A percentile compares a stretch with the other conserved stretches of the same genome.
These are phyloP conservation scores for Xylaria intraflava DNA, from an alignment of 495 filamentous ascomycete species.

Conservation along the genomic window DNA sequence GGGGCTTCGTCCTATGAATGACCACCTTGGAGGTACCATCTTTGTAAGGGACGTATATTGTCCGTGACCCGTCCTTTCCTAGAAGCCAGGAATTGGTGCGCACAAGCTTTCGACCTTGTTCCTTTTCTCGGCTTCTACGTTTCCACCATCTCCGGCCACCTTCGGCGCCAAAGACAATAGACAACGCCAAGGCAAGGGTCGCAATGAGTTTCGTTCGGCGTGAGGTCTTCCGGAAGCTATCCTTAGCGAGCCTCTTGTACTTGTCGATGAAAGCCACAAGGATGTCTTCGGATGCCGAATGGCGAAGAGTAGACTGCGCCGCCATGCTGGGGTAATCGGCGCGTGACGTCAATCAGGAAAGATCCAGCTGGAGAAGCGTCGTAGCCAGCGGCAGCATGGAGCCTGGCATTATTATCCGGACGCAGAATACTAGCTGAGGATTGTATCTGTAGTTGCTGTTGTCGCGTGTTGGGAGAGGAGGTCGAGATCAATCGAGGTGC, in stretches of 20 bases:
- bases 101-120: constrained; percentile 68
- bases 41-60: constrained; percentile 90
- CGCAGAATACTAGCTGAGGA: neutral
- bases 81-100: constrained; percentile 87
- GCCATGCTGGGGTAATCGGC: constrained; percentile 53
- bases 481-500: neutral
- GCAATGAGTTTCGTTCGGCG: constrained; percentile 64
- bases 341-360: constrained; percentile 20
- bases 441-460: neutral
- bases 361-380: constrained; percentile 6
- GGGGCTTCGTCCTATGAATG: constrained; percentile 85
- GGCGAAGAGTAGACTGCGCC: constrained; percentile 74
- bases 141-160: constrained; percentile 69
- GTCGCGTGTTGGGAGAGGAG: neutral
- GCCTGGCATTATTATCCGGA: constrained; percentile 8
- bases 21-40: constrained; percentile 81
- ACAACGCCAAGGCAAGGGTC: constrained; percentile 63
- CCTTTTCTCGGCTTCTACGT: constrained; percentile 63
- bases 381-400: constrained; percentile 3
- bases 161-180: constrained; percentile 70
- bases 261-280: constrained; percentile 60
- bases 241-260: constrained; percentile 56
- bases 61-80: constrained; percentile 88
- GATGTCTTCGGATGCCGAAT: constrained; percentile 56
- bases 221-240: constrained; percentile 55